phyloP scores from a whole-genome alignment of 371 early-diverging fungal species.

The Zopfochytrium polystomum region DNA sequence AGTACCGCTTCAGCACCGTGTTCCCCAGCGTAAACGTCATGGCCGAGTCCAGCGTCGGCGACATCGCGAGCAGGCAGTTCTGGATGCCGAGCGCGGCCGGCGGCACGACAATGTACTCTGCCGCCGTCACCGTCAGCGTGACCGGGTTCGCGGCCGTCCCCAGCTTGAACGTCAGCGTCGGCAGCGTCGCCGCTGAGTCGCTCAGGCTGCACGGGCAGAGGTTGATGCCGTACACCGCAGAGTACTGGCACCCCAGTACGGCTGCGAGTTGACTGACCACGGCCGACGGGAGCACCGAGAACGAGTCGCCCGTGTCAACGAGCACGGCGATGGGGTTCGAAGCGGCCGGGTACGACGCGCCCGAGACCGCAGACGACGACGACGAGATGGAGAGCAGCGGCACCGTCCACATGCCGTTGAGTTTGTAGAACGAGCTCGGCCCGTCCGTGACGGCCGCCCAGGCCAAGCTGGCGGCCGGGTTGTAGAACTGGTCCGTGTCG shows the following conservation, averaged over 20 bases:
- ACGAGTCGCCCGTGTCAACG: constrained; percentile 1
- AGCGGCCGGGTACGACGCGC: background rate
- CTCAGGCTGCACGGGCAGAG: background rate
- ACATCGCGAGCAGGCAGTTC: background rate
- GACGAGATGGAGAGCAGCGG: background rate
- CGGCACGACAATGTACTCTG: background rate
- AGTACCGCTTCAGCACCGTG: constrained; percentile 17
- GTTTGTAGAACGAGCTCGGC: background rate
- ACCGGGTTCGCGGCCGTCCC: too few relatives aligned
- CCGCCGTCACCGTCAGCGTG: background rate
- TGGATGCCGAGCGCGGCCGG: background rate
- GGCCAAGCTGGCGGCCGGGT: background rate
- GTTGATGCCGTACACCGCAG: background rate
- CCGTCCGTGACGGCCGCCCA: background rate
- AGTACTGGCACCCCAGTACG: background rate
- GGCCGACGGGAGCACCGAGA: background rate
- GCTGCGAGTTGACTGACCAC: background rate
- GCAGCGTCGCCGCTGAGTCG: background rate
- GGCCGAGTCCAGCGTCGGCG: background rate
- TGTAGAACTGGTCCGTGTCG: background rate
- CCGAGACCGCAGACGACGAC: background rate
- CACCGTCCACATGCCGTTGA: too few relatives aligned
- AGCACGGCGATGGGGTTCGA: background rate
- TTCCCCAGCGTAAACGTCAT: constrained; percentile 9
- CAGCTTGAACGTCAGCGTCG: background rate